phyloP scores from a whole-genome alignment of 441 rosid genomes.

The Erysimum pusillum region DNA sequence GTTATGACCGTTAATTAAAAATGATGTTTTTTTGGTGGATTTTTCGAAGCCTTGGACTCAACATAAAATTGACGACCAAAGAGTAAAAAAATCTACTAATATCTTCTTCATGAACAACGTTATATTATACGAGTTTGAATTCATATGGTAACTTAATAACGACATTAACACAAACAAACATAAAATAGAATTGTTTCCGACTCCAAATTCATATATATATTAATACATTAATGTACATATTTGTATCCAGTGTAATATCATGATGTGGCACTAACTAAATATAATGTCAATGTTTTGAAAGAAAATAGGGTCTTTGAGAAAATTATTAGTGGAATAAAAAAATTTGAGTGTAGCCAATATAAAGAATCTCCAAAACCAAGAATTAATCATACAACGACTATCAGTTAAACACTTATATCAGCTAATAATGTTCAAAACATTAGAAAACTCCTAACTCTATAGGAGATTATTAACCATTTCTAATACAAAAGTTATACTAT shows the following conservation, averaged over 20 bases:
- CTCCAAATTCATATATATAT: too few species aligned
- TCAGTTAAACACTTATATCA: background rate
- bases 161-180: background rate
- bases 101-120: too few species aligned
- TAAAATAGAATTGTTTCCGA: too few species aligned
- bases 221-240: too few species aligned
- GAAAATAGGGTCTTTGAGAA: background rate
- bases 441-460: background rate
- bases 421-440: background rate
- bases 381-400: background rate
- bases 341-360: too few species aligned
- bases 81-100: background rate
- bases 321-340: background rate
- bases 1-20: slow-evolving; percentile 16
- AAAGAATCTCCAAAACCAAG: too few species aligned
- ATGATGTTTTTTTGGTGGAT: slow-evolving; percentile 5
- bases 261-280: background rate
- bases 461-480: background rate
- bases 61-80: background rate
- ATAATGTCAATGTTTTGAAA: background rate
- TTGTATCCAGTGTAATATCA: too few species aligned
- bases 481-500: background rate
- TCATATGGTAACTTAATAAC: too few species aligned
- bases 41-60: background rate
- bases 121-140: background rate